These are phyloP conservation scores for Stipa capillata DNA, from an alignment of 176 grass and related monocot species.

Conservation along the genomic window DNA sequence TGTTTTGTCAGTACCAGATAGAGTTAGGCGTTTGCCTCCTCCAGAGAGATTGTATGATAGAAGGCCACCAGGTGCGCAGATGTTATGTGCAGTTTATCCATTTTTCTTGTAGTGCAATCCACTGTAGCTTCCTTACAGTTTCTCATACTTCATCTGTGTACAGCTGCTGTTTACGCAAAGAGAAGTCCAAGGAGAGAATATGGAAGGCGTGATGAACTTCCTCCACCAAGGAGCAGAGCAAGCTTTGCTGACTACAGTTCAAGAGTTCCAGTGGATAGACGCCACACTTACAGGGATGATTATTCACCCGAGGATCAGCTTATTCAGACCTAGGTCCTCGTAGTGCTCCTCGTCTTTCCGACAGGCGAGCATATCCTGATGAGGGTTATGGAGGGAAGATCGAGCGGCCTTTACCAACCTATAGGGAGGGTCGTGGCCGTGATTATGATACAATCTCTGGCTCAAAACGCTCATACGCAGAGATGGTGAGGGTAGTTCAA, in stretches of 20 bases:
- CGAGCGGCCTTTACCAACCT: constrained; percentile 37
- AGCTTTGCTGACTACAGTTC: constrained; percentile 42
- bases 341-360: constrained; percentile 41
- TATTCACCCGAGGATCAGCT: constrained; percentile 46
- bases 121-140: not conserved
- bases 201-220: constrained; percentile 52
- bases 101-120: not conserved
- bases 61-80: constrained; percentile 48
- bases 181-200: constrained; percentile 68
- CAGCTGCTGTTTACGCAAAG: constrained; percentile 63
- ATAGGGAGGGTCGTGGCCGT: constrained; percentile 58
- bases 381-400: constrained; percentile 61
- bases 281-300: constrained; percentile 59
- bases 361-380: constrained; percentile 59
- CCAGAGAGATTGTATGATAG: constrained; percentile 54
- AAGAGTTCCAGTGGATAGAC: constrained; percentile 54
- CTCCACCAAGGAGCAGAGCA: constrained; percentile 54
- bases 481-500: constrained; percentile 38
- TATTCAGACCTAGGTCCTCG: constrained; percentile 58
- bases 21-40: constrained; percentile 59
- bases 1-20: constrained; percentile 49
- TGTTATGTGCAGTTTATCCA: too few relatives aligned
- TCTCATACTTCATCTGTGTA: not conserved
- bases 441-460: constrained; percentile 65
- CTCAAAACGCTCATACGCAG: constrained; percentile 71